Conservation (phyloP, 306 rosid genomes). For the Pterocarpus santalinus region DNA sequence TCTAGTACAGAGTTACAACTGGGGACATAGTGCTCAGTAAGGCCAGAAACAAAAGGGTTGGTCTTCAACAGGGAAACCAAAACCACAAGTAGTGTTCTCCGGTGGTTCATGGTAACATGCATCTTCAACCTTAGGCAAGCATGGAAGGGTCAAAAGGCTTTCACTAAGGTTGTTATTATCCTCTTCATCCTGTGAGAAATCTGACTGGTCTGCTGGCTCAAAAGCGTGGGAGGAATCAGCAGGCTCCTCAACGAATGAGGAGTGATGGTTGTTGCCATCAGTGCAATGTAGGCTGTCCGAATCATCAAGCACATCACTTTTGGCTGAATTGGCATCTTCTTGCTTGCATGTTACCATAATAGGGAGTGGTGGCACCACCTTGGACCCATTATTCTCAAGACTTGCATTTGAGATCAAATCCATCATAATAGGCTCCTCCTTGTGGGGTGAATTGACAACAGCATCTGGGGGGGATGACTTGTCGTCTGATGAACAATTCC, state of each 20-base stretch:
- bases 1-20: constrained; percentile 59
- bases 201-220: constrained; percentile 74
- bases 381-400: constrained; percentile 53
- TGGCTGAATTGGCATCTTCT: constrained; percentile 87
- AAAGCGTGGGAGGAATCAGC: constrained; percentile 68
- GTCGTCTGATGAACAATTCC: constrained; percentile 49
- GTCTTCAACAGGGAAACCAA: constrained; percentile 65
- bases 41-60: constrained; percentile 76
- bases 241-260: constrained; percentile 65
- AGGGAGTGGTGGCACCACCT: constrained; percentile 42
- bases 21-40: constrained; percentile 38
- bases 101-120: constrained; percentile 59
- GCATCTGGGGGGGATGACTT: constrained; percentile 48
- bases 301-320: constrained; percentile 78
- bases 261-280: constrained; percentile 58
- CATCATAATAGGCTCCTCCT: constrained; percentile 50
- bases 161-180: constrained; percentile 52
- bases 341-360: constrained; percentile 64
- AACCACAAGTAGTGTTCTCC: constrained; percentile 59
- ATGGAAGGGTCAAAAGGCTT: constrained; percentile 57
- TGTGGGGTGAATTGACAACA: constrained; percentile 48
- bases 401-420: constrained; percentile 46
- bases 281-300: constrained; percentile 73
- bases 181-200: constrained; percentile 84
- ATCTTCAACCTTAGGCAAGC: constrained; percentile 66